phyloP scores from a whole-genome alignment of 2,329 filamentous ascomycete species.

The Pseudocercospora cruenta region DNA sequence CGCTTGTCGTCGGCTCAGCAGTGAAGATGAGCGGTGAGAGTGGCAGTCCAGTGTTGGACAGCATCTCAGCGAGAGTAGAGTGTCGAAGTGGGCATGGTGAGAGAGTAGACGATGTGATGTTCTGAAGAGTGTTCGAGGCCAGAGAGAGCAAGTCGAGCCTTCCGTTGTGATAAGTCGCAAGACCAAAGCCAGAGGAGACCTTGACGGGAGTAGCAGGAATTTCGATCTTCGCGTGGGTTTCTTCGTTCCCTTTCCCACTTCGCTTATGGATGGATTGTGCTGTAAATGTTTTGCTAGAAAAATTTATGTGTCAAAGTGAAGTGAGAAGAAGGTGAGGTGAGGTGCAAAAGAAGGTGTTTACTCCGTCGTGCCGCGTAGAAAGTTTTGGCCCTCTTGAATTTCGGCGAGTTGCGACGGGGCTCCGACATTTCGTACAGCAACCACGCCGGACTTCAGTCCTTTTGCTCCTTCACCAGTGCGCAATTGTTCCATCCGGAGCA shows the following conservation, averaged over 20 bases:
- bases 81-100: not conserved
- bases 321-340: not conserved
- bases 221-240: not conserved
- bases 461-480: not conserved
- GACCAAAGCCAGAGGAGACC: not conserved
- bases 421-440: not conserved
- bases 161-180: not conserved
- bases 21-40: not conserved
- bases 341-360: not conserved
- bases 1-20: slow-evolving; percentile 7
- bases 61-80: not conserved
- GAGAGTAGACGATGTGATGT: not conserved
- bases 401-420: not conserved
- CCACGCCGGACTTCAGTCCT: not conserved
- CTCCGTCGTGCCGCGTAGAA: not conserved
- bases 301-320: not conserved
- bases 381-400: not conserved
- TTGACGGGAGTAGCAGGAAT: not conserved
- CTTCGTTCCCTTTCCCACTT: not conserved
- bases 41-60: not conserved
- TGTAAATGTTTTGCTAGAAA: not conserved
- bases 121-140: not conserved
- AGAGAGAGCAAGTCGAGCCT: not conserved
- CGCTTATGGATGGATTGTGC: not conserved
- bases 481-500: not conserved